These are phyloP conservation scores for Aspergillus kassunensis DNA, from an alignment of 495 filamentous ascomycete species.

Conservation along the genomic window DNA sequence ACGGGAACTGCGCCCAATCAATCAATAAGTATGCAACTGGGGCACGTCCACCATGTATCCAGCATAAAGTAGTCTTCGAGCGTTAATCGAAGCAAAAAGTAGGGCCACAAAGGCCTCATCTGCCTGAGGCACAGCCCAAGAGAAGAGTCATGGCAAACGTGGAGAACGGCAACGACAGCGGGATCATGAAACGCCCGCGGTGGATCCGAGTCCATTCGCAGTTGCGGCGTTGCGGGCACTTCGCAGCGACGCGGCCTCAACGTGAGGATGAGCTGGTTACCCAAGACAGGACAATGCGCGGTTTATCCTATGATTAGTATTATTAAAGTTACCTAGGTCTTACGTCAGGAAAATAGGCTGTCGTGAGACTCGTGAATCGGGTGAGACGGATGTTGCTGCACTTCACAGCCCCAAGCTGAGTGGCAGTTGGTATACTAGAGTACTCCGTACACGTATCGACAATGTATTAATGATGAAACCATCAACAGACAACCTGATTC, in stretches of 20 bases:
- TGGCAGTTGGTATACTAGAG: background rate
- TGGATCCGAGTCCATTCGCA: slow-evolving; percentile 4
- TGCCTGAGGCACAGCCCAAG: no score
- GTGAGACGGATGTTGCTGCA: background rate
- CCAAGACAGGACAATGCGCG: background rate
- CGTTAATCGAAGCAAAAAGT: background rate
- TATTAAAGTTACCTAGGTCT: background rate
- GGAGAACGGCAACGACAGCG: slow-evolving; percentile 2
- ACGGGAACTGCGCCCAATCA: no score
- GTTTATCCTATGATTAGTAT: background rate
- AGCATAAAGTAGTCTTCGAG: no score
- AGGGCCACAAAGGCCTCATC: no score
- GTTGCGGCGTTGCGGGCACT: background rate
- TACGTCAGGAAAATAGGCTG: background rate
- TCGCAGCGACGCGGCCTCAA: no score
- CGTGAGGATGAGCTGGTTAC: background rate
- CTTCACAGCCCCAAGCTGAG: background rate
- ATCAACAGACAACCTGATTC: background rate
- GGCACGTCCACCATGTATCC: no score
- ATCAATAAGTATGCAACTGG: no score
- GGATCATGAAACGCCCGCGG: slow-evolving; percentile 14
- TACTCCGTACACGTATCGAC: background rate
- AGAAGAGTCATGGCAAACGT: no score
- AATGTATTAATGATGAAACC: background rate
- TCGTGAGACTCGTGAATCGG: background rate